Evolutionary conservation across 1,139 yeast genomes (phyloP), one percentile per base, ranked within the genome.

Genomic region (Hemisphaericaspora xylofermentans): DNA sequence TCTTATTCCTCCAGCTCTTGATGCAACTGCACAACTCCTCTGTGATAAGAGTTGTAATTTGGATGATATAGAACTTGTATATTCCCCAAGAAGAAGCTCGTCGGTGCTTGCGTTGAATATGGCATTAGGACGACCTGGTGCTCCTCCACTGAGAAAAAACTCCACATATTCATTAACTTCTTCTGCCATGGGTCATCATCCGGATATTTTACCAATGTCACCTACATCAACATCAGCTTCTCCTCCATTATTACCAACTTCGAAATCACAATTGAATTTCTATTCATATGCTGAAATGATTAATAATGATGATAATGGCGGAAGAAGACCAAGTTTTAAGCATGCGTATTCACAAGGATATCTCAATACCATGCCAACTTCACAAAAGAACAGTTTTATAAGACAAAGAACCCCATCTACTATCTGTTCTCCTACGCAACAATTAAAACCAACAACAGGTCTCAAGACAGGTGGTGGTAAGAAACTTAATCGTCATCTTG

Each of bases 271-370:
- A 1, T 67, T 85, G 32, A 78, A 82, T 36, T 86, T 86, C 59
- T 84, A 80, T 56, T 82, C 91, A 4, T 87, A 84, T 58, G 95
- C 93, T 4, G 95, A 87, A 52, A 76, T 87, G 74, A 74, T 86
- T 46, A 76, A 70, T 50, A 80, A 75, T 54, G 89, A 84, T 57
- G 86, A 71, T 57, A 66, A 64, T 45, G 43, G 27, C 8, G 65
- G 86, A 57, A 74, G 83, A 57, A 73, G 87, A 58, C 88, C 88
- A 17, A 71, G 82, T 15, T 63, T 65, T 51, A 63, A 61, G 39
- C 63, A 58, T 33, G 57, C 66, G 15, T 60, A 59, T 48, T 57
- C 66, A 21, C 68, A 63, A 38, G 64, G 66, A 2, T 43, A 54
- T 12, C 52, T 61, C 21, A 5, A 16, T 16, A 21, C 19, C 8